Base-by-base conservation (phyloP, 345 rosid genomes). In the Combretum micranthum region DNA sequence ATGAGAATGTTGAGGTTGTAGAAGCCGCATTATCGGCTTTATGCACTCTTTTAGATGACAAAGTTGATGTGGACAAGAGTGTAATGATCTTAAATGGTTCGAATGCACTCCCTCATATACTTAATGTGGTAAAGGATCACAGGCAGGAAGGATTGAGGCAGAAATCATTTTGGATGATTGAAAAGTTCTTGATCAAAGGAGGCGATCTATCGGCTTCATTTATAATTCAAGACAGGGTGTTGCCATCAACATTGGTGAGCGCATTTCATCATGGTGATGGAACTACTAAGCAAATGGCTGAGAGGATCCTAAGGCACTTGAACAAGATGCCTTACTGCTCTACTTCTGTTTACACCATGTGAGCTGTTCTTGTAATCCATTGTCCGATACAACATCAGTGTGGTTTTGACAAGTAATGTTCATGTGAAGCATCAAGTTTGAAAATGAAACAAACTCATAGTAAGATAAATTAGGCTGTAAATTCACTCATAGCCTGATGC, bases 131-230 rank as follows among this genome's bases (percentile, higher is more conserved):
- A 52, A 86, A 78, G 64, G 89, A 81, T 49, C 92, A 83, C 72
- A 73, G 63, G 65, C 69, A 74, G 58, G 98, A 88, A 65, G 70
- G 80, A 55, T 55, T 92, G 47, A 5, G 79, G 85, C 84, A 86
- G 73, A 88, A 88, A 55, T 81, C 93, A 50, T 83, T 86, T 70
- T 84, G 95, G 96, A 60, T 92, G 62, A 70, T 92, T 67, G 98
- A 88, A 56, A 88, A 73, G 70, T 88, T 92, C 74, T 72, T 92
- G 63, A 56, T 62, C 63, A 77, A 71, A 75, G 95, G 90, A 4
- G 87, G 87, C 39, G 71, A 71, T 20, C 64, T 69, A 61, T 76
- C 80, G 44, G 75, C 70, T 13, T 69, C 78, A n/a, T 78, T 69
- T 50, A 88, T 92, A 66, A 81, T 93, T 21, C 82, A 75, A 67